Percentiles rank a stretch among this genome's conserved stretches.
Conservation (phyloP, 768 basidiomycete species). For the Coprinellus aureogranulatus region DNA sequence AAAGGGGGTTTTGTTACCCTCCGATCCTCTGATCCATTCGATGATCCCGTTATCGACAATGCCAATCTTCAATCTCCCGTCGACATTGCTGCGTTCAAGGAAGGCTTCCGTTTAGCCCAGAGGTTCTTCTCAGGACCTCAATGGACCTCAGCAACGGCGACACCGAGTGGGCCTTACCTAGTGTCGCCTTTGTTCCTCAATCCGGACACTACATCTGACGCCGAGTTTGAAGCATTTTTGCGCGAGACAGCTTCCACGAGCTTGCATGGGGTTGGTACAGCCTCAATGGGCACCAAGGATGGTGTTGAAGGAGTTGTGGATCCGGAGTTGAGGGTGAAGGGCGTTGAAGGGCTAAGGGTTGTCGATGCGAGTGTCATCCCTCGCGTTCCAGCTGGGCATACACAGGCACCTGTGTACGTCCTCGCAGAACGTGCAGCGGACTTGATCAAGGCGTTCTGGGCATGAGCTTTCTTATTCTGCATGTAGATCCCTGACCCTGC, state of each 20-base stretch:
- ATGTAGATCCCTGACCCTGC: too few relatives aligned
- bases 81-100: constrained; percentile 9
- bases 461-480: not conserved
- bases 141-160: too few relatives aligned
- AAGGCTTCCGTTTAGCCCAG: constrained; percentile 11
- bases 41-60: constrained; percentile 4
- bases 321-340: constrained; percentile 36
- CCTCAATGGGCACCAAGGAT: constrained; percentile 26
- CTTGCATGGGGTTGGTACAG: constrained; percentile 32
- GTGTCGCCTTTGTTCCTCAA: not conserved
- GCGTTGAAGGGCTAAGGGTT: constrained; percentile 30
- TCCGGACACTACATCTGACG: not conserved
- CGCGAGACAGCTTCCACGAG: constrained; percentile 17
- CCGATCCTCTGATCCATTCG: not conserved
- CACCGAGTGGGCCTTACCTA: constrained; percentile 2
- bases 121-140: constrained; percentile 6
- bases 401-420: not conserved
- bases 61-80: constrained; percentile 4
- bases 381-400: not conserved
- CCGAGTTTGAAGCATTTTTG: constrained; percentile 14
- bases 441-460: not conserved
- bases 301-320: constrained; percentile 33
- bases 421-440: not conserved
- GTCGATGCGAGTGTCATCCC: constrained; percentile 34
- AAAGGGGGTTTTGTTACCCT: constrained; percentile 9